Base-by-base conservation (phyloP, 768 basidiomycete genomes). In the Nevesoporus exiguus region DNA sequence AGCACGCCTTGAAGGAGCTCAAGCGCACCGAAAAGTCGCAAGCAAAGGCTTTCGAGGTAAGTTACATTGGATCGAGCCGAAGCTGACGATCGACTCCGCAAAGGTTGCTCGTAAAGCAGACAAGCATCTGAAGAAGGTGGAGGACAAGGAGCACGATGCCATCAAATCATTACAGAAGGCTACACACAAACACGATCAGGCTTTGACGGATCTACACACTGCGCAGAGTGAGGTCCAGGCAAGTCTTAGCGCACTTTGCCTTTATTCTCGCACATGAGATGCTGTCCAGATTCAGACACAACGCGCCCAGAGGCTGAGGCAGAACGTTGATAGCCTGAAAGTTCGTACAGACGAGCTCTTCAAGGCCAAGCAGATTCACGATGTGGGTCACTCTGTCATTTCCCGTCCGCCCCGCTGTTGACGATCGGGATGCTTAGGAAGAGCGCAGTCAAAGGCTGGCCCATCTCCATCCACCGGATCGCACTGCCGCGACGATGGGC, bases 1-100 rank as follows among this genome's bases (percentile, higher is more conserved):
- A 82, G 64, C 74, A 77, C 43, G 75, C 80, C 31, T 56, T 83
- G 56, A 83, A 81, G 62, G 80, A 83, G 46, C 70, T 87, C 30
- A 68, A 71, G 19, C 70, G 71, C 30, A 73, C 76, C 8, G 83
- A 87, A 64, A 84, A 85, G 72, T 66, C 68, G 14, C 74, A 80
- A 51, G 63, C 71, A 31, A 82, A 81, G 61, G 76, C 78, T 24
- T 70, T 76, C 52, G 85, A 83, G 73, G 82, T 80, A 27, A 55
- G 67, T 45, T 19, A 5, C 7, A 29, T 30, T 40, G 24, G 24
- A 24, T 42, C 25, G 9, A 22, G 11, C 21, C 22, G 30, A 21
- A 57, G 37, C 5, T 40, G 21, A 47, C n/a, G 39, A 22, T 46
- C 37, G 14, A 58, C 46, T 14, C 17, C 14, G 24, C 5, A 43